Evolutionary conservation across 768 basidiomycete species (phyloP), one percentile per base, ranked within the genome.

Genomic region (Suillus subluteus): DNA sequence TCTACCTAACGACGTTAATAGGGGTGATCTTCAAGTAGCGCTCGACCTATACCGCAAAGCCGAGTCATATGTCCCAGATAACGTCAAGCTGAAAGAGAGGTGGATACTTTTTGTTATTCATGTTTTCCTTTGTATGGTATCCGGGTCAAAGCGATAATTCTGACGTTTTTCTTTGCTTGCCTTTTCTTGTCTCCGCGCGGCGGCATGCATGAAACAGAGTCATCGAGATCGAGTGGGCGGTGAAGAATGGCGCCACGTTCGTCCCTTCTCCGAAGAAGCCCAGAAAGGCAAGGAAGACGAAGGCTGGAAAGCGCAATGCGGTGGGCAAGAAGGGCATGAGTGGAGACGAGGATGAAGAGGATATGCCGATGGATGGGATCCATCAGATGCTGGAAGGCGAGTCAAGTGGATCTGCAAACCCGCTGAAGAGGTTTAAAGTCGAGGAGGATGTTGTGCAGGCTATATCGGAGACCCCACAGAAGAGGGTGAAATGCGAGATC

Each of bases 81-180:
- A 95, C 73, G 76, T 87, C 78, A 94, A 92, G 76, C 83, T 95
- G 59, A 87, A 89, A 85, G 91, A 92, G 83, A 91, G 94, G 94
- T 94, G 84, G 86, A 88, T 88, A 83, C 84, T 87, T 82, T 90
- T 88, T 77, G 79, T 90, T 77, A 77, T 88, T 75, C 81, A 87
- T 77, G 84, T 89, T 75, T 89, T 88, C 74, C 79, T 88, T 75
- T 83, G 83, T 82, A 83, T 83, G 78, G 71, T 85, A 75, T 84
- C 83, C 63, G 75, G 75, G 67, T 70, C 73, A 73, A 74, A 73
- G 74, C 74, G 66, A 67, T 72, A 73, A 76, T 73, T 81, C 84
- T 85, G 82, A 84, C 82, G 69, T 73, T 69, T 71, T 74, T 73
- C 74, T 72, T 71, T 73, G 75, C 76, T 75, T 58, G 70, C 79